Evolutionary conservation across 2,329 filamentous ascomycete genomes (phyloP), one percentile per base, ranked within the genome.

Genomic region (Paecilomyces niveus): DNA sequence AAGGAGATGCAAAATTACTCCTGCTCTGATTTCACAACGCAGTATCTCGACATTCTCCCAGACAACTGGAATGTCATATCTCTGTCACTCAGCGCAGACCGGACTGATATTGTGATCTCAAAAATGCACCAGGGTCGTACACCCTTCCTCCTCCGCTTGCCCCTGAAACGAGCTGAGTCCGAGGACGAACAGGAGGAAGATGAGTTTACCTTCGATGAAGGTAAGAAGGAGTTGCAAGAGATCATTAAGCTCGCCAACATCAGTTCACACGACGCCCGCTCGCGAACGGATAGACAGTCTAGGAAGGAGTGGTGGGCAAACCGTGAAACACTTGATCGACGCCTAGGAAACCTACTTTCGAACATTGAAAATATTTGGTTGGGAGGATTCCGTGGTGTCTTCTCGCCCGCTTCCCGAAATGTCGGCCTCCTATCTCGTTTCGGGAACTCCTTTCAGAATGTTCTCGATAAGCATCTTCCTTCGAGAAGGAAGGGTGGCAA

Each of bases 331-430:
- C 80, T 99, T 15, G 94, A 99, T 69, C 76, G 78, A 32, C 86
- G 90, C 9, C 80, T 99, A 24, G 86, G 85, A 61, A 87, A 89
- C 55, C 82, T 99, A 9, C 80, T 99, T 1, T 81, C 86, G 57
- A 95, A 91, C 60, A 89, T 99, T 45, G 93, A 99, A 73, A 88
- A 89, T 61, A 87, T 94, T 22, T 99, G 94, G 94, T 84, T 99
- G 4, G 92, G 93, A 54, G 94, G 94, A 0, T 99, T 99, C 81
- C 88, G 87, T 58, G 92, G 93, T 15, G 88, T 99, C n/a, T 93
- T 99, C 69, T 92, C 91, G 1, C 88, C 90, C 57, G 84, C 89
- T 56, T 74, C 79, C 54, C 81, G 82, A 39, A 81, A 88, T 21
- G 77, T 83, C 0, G 81, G 86, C 26, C 77, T 90, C 10, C 76